Evolutionary conservation across 345 rosid genomes (phyloP).

Genomic region (Brassica carinata): DNA sequence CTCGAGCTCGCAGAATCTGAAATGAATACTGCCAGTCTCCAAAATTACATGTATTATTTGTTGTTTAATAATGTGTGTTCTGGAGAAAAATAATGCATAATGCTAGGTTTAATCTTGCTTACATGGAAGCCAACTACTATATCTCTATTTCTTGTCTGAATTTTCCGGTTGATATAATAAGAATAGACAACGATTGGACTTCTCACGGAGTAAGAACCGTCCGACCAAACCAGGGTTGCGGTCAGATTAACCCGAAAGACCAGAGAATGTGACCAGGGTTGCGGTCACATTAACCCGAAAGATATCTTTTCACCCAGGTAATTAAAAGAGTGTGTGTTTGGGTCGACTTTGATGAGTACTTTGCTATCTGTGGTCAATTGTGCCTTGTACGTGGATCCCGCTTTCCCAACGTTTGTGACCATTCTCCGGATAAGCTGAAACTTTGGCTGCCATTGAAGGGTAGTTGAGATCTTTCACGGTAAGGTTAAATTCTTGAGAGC

Average conservation of each 20-base stretch:
- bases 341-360: too few relatives aligned
- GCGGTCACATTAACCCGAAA: too few relatives aligned
- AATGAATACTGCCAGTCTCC: neutral
- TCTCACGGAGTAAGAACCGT: neutral
- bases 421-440: neutral
- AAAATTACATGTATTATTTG: neutral
- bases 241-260: too few relatives aligned
- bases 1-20: conserved; percentile 21
- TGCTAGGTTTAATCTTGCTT: neutral
- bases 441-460: conserved; percentile 43
- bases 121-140: neutral
- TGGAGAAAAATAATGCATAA: neutral
- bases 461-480: conserved; percentile 41
- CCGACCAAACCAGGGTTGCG: neutral
- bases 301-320: too few relatives aligned
- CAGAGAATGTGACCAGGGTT: too few relatives aligned
- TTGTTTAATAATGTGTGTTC: neutral
- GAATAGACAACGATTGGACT: neutral
- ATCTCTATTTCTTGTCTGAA: neutral
- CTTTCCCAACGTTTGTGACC: too few relatives aligned
- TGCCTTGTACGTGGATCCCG: conserved; percentile 35
- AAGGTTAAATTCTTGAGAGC: conserved; percentile 9
- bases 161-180: neutral
- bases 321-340: too few relatives aligned
- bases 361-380: too few relatives aligned